Base-by-base conservation (phyloP, 129 eudicot genomes). In the Flaveria ramosissima region DNA sequence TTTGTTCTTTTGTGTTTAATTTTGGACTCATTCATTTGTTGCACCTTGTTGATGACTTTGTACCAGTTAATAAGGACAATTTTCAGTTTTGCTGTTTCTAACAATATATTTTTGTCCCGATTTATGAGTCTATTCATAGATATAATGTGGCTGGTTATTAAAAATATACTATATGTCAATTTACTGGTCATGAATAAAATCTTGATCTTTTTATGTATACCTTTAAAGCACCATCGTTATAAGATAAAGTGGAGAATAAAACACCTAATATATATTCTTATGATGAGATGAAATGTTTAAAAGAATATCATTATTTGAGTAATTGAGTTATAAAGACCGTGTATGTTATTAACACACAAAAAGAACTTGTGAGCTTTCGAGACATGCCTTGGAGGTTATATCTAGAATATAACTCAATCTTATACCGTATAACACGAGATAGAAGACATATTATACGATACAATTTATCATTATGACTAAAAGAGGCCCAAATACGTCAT, bases 41-140 rank as follows among this genome's bases (percentile, higher is more conserved):
- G 78, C 71, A 46, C 70, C 68, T 46, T 32, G 26, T 69, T 39
- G 69, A 57, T 41, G 46, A 42, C 13, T 17, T 42, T 60, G 70
- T 60, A 74, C 70, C 70, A 42, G 23, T 65, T 51, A 80, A 63
- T 23, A 73, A 70, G 19, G 74, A 53, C 66, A 73, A 61, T 7
- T 43, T 59, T 42, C n/a, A 8, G 7, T 59, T 14, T 76, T 63
- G 64, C 2, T 47, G 62, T 63, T 63, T 64, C 27, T 46, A 64
- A 16, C 64, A 24, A 75, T 63, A 75, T 50, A 48, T 36, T 30
- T 64, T 27, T 75, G 27, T 47, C 20, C 23, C 4, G 14, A 9
- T 11, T 2, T 27, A 23, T 48, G 36, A 59, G 48, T 7, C 41
- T 46, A 30, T 63, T 47, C 11, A 24, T n/a, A 63, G 36, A 75